phyloP scores from a whole-genome alignment of 768 basidiomycete species.

The Suillus decipiens region DNA sequence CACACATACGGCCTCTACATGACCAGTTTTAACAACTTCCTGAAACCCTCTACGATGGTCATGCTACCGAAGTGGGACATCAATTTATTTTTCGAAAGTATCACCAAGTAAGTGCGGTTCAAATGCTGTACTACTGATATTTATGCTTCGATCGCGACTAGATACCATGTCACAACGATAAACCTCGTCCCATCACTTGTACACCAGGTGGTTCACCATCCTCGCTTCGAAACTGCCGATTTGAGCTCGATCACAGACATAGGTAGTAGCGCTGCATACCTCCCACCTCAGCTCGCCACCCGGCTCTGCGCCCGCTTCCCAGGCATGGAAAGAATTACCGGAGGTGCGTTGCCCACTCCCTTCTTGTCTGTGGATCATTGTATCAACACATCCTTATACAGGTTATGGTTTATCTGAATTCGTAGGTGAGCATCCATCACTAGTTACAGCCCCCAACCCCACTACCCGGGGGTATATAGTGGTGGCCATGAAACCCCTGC shows the following conservation, averaged over 20 bases:
- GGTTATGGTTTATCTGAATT: conserved; percentile 67
- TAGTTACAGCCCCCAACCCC: background rate
- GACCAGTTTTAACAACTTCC: conserved; percentile 46
- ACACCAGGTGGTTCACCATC: conserved; percentile 57
- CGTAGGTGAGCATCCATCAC: conserved; percentile 34
- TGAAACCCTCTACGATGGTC: conserved; percentile 44
- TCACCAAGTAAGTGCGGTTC: conserved; percentile 48
- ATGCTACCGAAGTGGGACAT: conserved; percentile 58
- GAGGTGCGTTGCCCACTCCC: conserved; percentile 39
- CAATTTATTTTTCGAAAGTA: conserved; percentile 45
- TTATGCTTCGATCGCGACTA: conserved; percentile 22
- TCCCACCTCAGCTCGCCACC: conserved; percentile 49
- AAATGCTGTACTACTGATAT: background rate
- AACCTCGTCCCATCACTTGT: conserved; percentile 55
- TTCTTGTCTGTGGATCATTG: background rate
- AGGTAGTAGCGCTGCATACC: conserved; percentile 57
- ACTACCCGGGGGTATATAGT: background rate
- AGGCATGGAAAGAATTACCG: conserved; percentile 28
- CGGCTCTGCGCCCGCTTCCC: conserved; percentile 38
- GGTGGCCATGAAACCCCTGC: conserved; percentile 36
- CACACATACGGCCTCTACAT: conserved; percentile 59
- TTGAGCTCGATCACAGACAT: conserved; percentile 45
- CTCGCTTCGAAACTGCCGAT: conserved; percentile 41
- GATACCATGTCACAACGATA: conserved; percentile 50
- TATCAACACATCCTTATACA: conserved; percentile 20